Base-by-base conservation (phyloP, 371 early-diverging fungal genomes). In the Nematocida minor region DNA sequence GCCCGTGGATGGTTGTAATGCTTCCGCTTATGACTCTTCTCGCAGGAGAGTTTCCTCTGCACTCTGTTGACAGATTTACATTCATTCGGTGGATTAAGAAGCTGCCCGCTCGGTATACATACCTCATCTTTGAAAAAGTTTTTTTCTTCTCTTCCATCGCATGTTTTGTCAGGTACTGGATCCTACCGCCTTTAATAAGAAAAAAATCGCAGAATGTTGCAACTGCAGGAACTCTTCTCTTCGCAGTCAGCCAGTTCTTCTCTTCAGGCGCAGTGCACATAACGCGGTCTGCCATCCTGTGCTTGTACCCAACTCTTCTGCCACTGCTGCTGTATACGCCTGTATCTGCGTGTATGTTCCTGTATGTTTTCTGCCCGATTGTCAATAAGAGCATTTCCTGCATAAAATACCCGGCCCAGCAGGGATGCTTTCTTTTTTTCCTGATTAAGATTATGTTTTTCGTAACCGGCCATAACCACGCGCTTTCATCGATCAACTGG, bases 401-500 rank as follows among this genome's bases (percentile, higher is more conserved):
- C 31, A 7, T 4, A 6, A 38, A 14, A 32, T 6, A 29, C 6
- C 4, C 11, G 9, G 46, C 14, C 9, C 36, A n/a, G 14, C 60
- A 47, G 31, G 71, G 71, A n/a, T 18, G 25, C 41, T 46, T 63
- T 41, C 27, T 48, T 25, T 70, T 70, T 38, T 70, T 70, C 38
- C 11, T 70, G 63, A 27, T 62, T 14, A 70, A 70, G 42, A 6
- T 57, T 7, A 70, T 70, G 71, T 70, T 70, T 40, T 70, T 70
- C 31, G 16, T 32, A 18, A 70, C 71, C 0, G 71, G 71, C 22
- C 71, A 70, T 38, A 70, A 70, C 51, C 71, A 70, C 51, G 55
- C 40, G 1, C 63, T 70, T n/a, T 70, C 71, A 18, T 41, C 71
- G n/a, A 70, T 70, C 34, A 70, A 70, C 46, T 70, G 71, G 71